Evolutionary conservation across 805 yeast genomes (phyloP), one percentile per base, ranked within the genome.

Genomic region (Ascoidea tarda): DNA sequence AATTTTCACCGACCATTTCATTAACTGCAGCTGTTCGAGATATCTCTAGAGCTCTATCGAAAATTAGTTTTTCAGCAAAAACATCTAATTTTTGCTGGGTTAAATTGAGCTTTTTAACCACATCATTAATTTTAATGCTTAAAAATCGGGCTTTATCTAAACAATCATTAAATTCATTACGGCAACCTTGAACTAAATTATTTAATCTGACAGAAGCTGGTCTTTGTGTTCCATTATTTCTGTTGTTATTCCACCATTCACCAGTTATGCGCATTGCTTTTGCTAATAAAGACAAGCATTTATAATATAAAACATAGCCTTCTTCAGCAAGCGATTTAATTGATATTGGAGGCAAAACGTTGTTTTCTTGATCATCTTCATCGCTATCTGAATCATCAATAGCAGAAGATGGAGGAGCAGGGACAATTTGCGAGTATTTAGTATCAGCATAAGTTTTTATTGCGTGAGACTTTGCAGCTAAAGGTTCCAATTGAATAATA

Each of bases 41-140:
- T 72, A 90, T 87, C 62, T 91, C 98, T 61, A 91, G 74, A 1
- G 98, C 97, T 50, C 98, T 74, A 60, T 93, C 96, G 67, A 91
- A 93, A 32, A 90, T 79, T 58, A 90, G 73, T 62, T 86, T 86
- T 65, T 91, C 97, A 2, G 95, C 87, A 52, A 82, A 75, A 5
- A 81, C 73, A 31, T 45, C 49, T 38, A 32, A 50, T 32, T 48
- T 58, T 53, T 59, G 46, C 52, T 62, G 55, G 57, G 46, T 47
- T 50, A 38, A 16, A 16, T 21, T 33, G 46, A 49, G n/a, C 10
- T 16, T 10, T 52, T 68, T 67, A 47, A 71, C 72, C 1, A 79
- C 78, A 49, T 76, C 82, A 47, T 53, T 51, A 44, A 79, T 66
- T 60, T 79, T 75, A 53, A 79, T 61, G 55, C 81, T 79, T 46